These are phyloP conservation scores for Phytophthora macrochlamydospora DNA, from an alignment of 352 stramenopile species.

Conservation along the genomic window DNA sequence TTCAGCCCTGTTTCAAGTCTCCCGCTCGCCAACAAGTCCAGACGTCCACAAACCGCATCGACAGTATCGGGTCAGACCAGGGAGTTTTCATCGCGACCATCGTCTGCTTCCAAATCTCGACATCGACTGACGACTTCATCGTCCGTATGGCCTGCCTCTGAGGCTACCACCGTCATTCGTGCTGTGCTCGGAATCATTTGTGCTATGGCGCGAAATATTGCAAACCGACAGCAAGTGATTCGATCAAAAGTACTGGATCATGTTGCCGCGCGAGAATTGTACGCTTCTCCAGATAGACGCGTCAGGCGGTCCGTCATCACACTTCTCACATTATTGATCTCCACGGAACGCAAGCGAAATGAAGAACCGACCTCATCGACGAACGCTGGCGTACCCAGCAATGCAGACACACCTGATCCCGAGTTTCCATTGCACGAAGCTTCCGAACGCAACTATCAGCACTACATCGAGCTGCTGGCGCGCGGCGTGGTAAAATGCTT, in stretches of 20 bases:
- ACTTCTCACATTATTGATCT: slow-evolving; percentile 64
- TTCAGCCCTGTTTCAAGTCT: slow-evolving; percentile 28
- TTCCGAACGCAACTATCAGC: slow-evolving; percentile 56
- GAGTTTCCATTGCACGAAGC: background rate
- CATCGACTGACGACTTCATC: slow-evolving; percentile 7
- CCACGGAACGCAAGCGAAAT: slow-evolving; percentile 49
- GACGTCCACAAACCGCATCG: slow-evolving; percentile 23
- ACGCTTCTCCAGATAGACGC: slow-evolving; percentile 67
- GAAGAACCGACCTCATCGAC: background rate
- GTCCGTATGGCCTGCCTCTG: slow-evolving; percentile 23
- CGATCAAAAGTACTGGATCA: slow-evolving; percentile 67
- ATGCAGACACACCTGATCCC: background rate
- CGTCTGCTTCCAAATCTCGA: slow-evolving; percentile 17
- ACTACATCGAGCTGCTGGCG: slow-evolving; percentile 75
- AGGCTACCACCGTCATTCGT: slow-evolving; percentile 33
- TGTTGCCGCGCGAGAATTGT: slow-evolving; percentile 53
- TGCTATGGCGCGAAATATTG: slow-evolving; percentile 57
- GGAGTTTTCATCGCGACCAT: slow-evolving; percentile 5
- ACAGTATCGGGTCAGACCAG: slow-evolving; percentile 2
- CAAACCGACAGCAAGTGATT: slow-evolving; percentile 66
- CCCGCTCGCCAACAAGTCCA: slow-evolving; percentile 2
- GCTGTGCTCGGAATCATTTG: slow-evolving; percentile 63
- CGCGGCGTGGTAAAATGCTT: slow-evolving; percentile 76
- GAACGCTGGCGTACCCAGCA: background rate
- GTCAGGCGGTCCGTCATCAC: slow-evolving; percentile 63